Base-by-base conservation (phyloP, 495 filamentous ascomycete species). In the Penicillium robsamsonii region DNA sequence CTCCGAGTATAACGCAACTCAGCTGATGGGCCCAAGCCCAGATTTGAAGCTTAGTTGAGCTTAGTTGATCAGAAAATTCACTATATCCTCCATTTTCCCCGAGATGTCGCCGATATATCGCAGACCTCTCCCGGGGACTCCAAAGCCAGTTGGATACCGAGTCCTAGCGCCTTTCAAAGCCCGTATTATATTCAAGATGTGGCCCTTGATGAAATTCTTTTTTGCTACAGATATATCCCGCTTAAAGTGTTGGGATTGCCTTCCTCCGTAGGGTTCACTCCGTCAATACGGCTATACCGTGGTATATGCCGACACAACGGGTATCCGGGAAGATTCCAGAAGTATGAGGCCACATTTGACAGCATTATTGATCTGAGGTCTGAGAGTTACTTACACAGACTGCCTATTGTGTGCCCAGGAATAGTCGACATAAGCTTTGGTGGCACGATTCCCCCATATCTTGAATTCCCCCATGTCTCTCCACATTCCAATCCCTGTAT, bases 321-420 rank as follows among this genome's bases (percentile, higher is more conserved):
- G 56, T 60, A 60, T 57, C 65, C 65, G 65, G 57, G 59, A 60
- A 55, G 45, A 20, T 65, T 65, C 62, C 24, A 58, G 57, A 64
- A 60, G 15, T 38, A 24, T 17, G 1, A 13, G 41, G 2, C 33
- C 9, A 44, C 5, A 2, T 29, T 24, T 31, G 29, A 33, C 18
- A 35, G 17, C 20, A 10, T 15, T 31, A 43, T 29, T 22, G 29
- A 53, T 55, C 6, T 40, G 30, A 9, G 15, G n/a, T 20, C 33
- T 41, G 49, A 33, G 49, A 4, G n/a, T 13, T 5, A 15, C 13
- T 38, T 31, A 11, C 17, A 6, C 1, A n/a, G 15, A 12, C 31
- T 20, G 24, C 17, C 29, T 12, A 17, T 43, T 10, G 33, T 31
- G 25, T 24, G 15, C n/a, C 49, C 30, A 46, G 13, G 15, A 41